These are phyloP conservation scores for Rubroboletus pulcherrimus DNA, from an alignment of 768 basidiomycete genomes.

Conservation along the genomic window DNA sequence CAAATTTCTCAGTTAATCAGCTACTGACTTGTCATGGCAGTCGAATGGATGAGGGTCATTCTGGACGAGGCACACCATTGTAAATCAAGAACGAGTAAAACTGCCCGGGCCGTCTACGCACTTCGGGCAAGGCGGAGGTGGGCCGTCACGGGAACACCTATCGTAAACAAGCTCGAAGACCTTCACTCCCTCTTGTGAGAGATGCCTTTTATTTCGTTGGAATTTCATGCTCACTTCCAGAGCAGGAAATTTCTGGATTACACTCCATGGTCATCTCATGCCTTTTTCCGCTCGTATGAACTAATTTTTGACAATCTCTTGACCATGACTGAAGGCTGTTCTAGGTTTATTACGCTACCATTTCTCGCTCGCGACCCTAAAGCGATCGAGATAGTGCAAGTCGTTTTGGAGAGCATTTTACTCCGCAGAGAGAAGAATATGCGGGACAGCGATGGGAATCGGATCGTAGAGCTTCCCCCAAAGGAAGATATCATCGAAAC, in stretches of 20 bases:
- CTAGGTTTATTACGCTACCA: constrained; percentile 84
- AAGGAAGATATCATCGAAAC: constrained; percentile 76
- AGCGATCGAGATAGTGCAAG: constrained; percentile 92
- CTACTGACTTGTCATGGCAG: constrained; percentile 35
- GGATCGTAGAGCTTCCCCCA: constrained; percentile 81
- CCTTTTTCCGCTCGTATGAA: constrained; percentile 85
- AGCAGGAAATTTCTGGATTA: constrained; percentile 72
- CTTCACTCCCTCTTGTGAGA: constrained; percentile 82
- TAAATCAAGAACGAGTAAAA: constrained; percentile 85
- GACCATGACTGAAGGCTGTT: constrained; percentile 2
- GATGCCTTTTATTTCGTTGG: constrained; percentile 38
- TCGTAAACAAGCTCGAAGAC: constrained; percentile 91
- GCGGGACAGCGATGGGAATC: constrained; percentile 80
- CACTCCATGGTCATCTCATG: constrained; percentile 75
- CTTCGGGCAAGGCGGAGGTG: constrained; percentile 76
- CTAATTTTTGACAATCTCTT: background rate
- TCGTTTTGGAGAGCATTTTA: constrained; percentile 84
- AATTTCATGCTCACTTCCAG: constrained; percentile 7
- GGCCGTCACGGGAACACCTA: constrained; percentile 95
- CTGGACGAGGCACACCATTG: constrained; percentile 95
- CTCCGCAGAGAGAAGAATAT: constrained; percentile 91
- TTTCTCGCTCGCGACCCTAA: constrained; percentile 90
- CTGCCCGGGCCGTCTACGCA: constrained; percentile 85
- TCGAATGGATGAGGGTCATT: constrained; percentile 77
- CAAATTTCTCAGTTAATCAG: background rate